Percentiles rank a stretch among this genome's conserved stretches.
Evolutionary conservation across 208 protist species (phyloP).

Genomic region (Naegleria lovaniensis): DNA sequence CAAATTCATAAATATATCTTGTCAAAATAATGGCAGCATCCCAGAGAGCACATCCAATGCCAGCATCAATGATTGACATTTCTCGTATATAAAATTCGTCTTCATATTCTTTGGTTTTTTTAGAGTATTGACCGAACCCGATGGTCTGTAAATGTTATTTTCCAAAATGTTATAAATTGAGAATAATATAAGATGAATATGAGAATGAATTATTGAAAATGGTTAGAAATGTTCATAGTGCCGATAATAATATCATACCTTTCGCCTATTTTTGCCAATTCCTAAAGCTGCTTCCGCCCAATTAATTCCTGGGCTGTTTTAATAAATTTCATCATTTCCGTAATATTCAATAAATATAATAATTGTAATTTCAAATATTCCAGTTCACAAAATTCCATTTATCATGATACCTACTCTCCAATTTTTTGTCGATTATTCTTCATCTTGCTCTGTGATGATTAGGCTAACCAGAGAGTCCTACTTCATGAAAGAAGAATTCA

Average conservation of each 20-base stretch:
- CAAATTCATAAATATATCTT: not conserved
- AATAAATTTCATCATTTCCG: not conserved
- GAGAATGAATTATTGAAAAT: too few species aligned
- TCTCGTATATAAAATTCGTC: slow-evolving; percentile 20
- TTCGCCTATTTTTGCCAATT: slow-evolving; percentile 2
- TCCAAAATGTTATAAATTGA: too few species aligned
- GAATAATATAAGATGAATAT: too few species aligned
- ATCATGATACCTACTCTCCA: not conserved
- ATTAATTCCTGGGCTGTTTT: not conserved
- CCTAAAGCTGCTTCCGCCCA: not conserved
- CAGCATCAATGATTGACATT: slow-evolving; percentile 18
- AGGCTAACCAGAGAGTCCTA: too few species aligned
- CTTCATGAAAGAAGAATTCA: too few species aligned
- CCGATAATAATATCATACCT: not conserved
- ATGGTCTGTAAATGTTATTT: not conserved
- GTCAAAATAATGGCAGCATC: slow-evolving; percentile 24
- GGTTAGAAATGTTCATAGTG: too few species aligned
- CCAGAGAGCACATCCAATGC: slow-evolving; percentile 23
- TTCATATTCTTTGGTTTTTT: slow-evolving; percentile 18
- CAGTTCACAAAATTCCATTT: too few species aligned
- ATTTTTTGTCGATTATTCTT: slow-evolving; percentile 10
- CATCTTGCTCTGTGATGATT: not conserved
- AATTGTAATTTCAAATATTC: too few species aligned
- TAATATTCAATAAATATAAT: too few species aligned
- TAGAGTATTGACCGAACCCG: not conserved